Conservation (phyloP, 352 stramenopile genomes). For the Hyaloperonospora brassicae region DNA sequence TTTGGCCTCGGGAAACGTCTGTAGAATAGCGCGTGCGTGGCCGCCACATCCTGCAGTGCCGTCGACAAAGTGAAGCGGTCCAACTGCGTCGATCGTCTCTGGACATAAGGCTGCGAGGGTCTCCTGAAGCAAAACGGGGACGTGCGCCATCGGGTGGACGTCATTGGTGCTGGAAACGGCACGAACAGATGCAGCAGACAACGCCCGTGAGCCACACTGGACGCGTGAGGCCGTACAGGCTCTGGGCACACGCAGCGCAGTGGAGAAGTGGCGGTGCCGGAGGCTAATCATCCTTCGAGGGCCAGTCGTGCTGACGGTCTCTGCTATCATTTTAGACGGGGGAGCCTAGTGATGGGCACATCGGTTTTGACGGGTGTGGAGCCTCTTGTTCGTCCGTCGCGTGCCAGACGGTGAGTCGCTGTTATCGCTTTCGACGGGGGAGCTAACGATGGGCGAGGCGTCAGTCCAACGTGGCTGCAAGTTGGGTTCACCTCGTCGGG, state of each 20-base stretch:
- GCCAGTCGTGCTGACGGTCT: conserved; percentile 5
- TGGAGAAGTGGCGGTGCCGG: conserved; percentile 4
- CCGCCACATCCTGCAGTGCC: conserved; percentile 64
- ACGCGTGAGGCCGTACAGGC: conserved; percentile 4
- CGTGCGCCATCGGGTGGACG: conserved; percentile 24
- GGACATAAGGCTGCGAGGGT: conserved; percentile 29
- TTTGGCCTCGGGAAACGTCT: conserved; percentile 31
- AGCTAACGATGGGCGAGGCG: conserved; percentile 3
- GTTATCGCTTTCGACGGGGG: conserved; percentile 1
- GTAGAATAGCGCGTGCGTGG: conserved; percentile 54
- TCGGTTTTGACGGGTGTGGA: too few species aligned
- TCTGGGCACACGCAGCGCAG: conserved; percentile 1
- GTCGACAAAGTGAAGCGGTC: conserved; percentile 53
- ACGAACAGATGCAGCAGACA: conserved; percentile 4
- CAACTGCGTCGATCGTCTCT: conserved; percentile 13
- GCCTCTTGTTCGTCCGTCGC: not conserved
- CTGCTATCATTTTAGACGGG: conserved; percentile 12
- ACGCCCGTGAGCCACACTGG: not conserved
- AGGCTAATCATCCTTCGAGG: conserved; percentile 6
- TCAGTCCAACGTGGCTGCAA: not conserved
- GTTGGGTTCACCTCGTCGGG: not conserved
- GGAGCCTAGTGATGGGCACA: conserved; percentile 8
- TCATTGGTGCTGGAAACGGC: conserved; percentile 2
- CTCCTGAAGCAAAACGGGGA: conserved; percentile 57
- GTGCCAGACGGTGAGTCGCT: not conserved